phyloP scores from a whole-genome alignment of 1,139 yeast species.

The Lodderomyces margitis region DNA sequence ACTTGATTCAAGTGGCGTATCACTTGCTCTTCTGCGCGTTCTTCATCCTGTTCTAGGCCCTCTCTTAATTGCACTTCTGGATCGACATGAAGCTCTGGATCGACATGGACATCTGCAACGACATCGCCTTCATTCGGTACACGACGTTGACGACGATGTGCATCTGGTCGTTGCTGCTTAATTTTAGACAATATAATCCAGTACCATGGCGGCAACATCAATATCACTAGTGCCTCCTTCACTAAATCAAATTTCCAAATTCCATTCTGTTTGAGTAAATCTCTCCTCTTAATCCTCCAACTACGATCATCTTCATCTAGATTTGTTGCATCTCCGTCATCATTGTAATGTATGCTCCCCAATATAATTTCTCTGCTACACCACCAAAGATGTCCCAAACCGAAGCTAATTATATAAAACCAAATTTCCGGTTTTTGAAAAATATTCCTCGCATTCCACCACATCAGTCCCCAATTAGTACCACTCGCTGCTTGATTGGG shows the following conservation, averaged over 20 bases:
- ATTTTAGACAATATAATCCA: slow-evolving; percentile 23
- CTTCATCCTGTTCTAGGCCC: background rate
- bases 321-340: slow-evolving; percentile 9
- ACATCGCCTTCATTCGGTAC: background rate
- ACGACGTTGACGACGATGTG: background rate
- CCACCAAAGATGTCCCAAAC: slow-evolving; percentile 44
- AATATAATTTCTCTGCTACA: slow-evolving; percentile 25
- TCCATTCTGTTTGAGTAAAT: slow-evolving; percentile 14
- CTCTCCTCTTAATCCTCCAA: slow-evolving; percentile 15
- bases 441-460: background rate
- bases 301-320: slow-evolving; percentile 14
- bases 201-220: slow-evolving; percentile 44
- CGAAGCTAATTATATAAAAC: slow-evolving; percentile 21
- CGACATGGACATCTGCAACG: background rate
- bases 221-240: slow-evolving; percentile 15
- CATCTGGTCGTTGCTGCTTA: slow-evolving; percentile 6
- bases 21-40: background rate
- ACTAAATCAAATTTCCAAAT: slow-evolving; percentile 15
- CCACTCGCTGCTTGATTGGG: slow-evolving; percentile 2
- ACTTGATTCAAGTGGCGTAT: background rate
- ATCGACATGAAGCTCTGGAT: background rate
- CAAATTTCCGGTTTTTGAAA: slow-evolving; percentile 14
- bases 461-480: background rate
- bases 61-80: background rate
- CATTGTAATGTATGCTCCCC: slow-evolving; percentile 19